phyloP scores from a whole-genome alignment of 1,284 basidiomycete species.

The Moesziomyces parantarcticus region DNA sequence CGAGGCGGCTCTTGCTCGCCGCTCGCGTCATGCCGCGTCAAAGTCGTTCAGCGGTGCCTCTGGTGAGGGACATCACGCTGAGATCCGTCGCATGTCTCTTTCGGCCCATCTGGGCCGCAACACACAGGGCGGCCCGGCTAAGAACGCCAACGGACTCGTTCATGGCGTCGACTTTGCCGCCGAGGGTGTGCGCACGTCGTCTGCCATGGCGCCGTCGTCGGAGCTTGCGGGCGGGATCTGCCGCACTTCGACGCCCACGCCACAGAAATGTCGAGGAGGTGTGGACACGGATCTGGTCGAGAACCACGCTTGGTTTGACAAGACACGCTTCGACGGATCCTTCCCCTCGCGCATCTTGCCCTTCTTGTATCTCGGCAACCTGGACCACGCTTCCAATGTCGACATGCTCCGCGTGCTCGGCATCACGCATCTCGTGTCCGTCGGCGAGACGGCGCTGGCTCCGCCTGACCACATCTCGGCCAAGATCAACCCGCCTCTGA shows the following conservation, averaged over 20 bases:
- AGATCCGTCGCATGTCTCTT: constrained; percentile 23
- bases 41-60: constrained; percentile 30
- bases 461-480: constrained; percentile 45
- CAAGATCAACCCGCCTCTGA: constrained; percentile 25
- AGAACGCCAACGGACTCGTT: background rate
- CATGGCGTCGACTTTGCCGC: constrained; percentile 3
- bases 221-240: constrained; percentile 27
- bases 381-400: constrained; percentile 89
- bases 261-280: constrained; percentile 14
- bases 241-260: constrained; percentile 39
- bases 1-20: constrained; percentile 7
- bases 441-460: constrained; percentile 87
- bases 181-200: constrained; percentile 10
- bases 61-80: constrained; percentile 5
- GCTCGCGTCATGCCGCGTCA: constrained; percentile 19
- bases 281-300: constrained; percentile 4
- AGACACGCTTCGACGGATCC: constrained; percentile 89
- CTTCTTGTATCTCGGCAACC: constrained; percentile 93
- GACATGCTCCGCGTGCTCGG: constrained; percentile 95
- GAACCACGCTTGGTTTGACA: constrained; percentile 82
- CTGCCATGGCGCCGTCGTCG: constrained; percentile 2
- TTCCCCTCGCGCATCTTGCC: constrained; percentile 94
- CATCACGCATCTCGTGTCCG: constrained; percentile 96
- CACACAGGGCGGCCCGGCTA: background rate
- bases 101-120: constrained; percentile 7